A percentile compares a stretch with the other conserved stretches of the same genome.
These are phyloP conservation scores for button mushroom (Agaricus bisporus) DNA, from an alignment of 768 basidiomycete genomes.

Conservation along the genomic window DNA sequence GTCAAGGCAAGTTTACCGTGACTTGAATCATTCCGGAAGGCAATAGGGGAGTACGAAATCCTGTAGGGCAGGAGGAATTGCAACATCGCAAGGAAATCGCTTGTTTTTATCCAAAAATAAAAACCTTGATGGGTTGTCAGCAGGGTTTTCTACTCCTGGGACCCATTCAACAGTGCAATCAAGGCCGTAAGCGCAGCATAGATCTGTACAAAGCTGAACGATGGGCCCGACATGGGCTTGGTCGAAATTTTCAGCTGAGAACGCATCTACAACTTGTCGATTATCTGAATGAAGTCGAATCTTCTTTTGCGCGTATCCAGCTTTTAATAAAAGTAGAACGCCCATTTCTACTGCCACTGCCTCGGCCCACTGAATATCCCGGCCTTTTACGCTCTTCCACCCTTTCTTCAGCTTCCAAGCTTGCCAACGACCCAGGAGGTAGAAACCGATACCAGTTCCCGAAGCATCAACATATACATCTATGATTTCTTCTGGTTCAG, in stretches of 20 bases:
- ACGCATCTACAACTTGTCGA: conserved; percentile 28
- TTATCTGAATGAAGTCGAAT: conserved; percentile 35
- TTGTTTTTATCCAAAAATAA: conserved; percentile 4
- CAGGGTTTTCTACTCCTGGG: conserved; percentile 24
- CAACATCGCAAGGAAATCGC: conserved; percentile 11
- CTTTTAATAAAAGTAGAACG: conserved; percentile 22
- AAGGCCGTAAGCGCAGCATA: conserved; percentile 17
- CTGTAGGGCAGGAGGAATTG: conserved; percentile 6
- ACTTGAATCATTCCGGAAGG: too few species aligned
- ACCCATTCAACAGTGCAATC: conserved; percentile 23
- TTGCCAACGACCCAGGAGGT: conserved; percentile 26
- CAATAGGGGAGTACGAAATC: conserved; percentile 4
- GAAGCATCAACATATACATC: conserved; percentile 38
- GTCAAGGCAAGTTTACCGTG: too few species aligned
- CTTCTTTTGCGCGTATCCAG: conserved; percentile 16
- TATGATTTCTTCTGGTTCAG: neutral
- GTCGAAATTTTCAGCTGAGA: conserved; percentile 20
- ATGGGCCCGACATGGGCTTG: conserved; percentile 21
- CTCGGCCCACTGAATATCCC: conserved; percentile 39
- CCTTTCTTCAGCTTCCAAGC: conserved; percentile 31
- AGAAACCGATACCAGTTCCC: conserved; percentile 35
- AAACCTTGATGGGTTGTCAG: conserved; percentile 26
- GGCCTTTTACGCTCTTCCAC: conserved; percentile 18
- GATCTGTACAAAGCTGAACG: conserved; percentile 20
- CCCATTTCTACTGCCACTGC: conserved; percentile 39